Evolutionary conservation across 371 early-diverging fungal genomes (phyloP), one percentile per base, ranked within the genome.

Genomic region (Mycotypha africana): DNA sequence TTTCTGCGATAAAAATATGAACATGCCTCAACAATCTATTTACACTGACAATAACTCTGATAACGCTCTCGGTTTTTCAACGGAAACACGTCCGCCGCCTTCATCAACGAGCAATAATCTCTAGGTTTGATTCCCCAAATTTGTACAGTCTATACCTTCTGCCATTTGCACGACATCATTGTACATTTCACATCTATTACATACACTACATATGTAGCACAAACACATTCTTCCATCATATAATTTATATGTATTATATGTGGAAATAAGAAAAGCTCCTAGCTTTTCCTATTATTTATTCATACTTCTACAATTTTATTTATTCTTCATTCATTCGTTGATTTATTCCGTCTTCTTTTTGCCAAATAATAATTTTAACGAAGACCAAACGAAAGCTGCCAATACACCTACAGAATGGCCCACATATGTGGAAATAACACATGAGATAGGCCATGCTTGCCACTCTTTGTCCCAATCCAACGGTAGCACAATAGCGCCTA

Each of bases 371-470:
- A 31, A 21, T 23, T 71, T 71, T 30, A 67, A 37, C 11, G 62
- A 62, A 9, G 62, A 53, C 71, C 71, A 71, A 17, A 56, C 62
- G 42, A 71, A 67, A 3, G 65, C 71, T 2, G 71, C 58, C 22
- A 67, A 19, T 8, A 71, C 67, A 24, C 74, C 74, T 2, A 73
- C 70, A 1, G 62, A 38, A 46, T 73, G 69, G 6, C 74, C 74
- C 0, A 73, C 60, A 50, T 62, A 67, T 12, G 69, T 69, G 0
- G 70, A 69, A 33, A 73, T 62, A 7, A 73, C 51, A 45, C 74
- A 73, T 12, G 74, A 73, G 20, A 73, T 68, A 4, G 74, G 74
- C 74, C 74, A 73, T 36, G 49, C 67, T 60, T 73, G 74, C 74
- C 74, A 73, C 28, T 69, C 70, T 42, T 67, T 47, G 34, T 73